A percentile compares a stretch with the other conserved stretches of the same genome.
Conservation (phyloP, 1,284 basidiomycete genomes). For the Ceratobasidium papillatum region DNA sequence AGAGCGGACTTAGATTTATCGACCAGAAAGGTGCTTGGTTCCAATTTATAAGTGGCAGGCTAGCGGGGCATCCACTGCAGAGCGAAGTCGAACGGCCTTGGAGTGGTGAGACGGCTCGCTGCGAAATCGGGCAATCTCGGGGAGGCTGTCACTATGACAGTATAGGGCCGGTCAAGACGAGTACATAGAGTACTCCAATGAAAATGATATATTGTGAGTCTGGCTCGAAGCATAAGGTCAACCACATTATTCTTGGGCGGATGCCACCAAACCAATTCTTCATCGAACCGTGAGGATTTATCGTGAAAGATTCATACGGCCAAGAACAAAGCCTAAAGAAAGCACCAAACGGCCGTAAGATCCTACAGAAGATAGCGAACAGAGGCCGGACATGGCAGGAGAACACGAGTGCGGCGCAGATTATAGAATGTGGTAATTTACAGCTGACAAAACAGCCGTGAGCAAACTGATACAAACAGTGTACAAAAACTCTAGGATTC, state of each 20-base stretch:
- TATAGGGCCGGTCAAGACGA: neutral
- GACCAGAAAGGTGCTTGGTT: too few relatives aligned
- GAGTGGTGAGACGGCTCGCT: neutral
- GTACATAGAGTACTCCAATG: neutral
- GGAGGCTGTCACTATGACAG: neutral
- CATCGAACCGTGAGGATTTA: too few relatives aligned
- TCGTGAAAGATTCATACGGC: too few relatives aligned
- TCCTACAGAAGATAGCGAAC: neutral
- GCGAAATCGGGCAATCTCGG: conserved; percentile 16
- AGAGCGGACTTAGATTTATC: neutral
- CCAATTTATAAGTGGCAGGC: neutral
- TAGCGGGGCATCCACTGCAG: too few relatives aligned
- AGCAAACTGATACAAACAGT: neutral
- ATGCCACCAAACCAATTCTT: too few relatives aligned
- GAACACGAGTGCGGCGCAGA: neutral
- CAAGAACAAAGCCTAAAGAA: neutral
- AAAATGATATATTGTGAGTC: too few relatives aligned
- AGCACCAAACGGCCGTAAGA: neutral
- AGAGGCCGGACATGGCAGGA: neutral
- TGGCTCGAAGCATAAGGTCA: too few relatives aligned
- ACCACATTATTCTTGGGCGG: too few relatives aligned
- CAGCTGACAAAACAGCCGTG: neutral
- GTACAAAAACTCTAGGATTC: neutral
- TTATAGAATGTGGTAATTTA: neutral
- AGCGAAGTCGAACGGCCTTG: neutral